phyloP scores from a whole-genome alignment of 257 asterid genomes.

The Scutellaria galericulata region DNA sequence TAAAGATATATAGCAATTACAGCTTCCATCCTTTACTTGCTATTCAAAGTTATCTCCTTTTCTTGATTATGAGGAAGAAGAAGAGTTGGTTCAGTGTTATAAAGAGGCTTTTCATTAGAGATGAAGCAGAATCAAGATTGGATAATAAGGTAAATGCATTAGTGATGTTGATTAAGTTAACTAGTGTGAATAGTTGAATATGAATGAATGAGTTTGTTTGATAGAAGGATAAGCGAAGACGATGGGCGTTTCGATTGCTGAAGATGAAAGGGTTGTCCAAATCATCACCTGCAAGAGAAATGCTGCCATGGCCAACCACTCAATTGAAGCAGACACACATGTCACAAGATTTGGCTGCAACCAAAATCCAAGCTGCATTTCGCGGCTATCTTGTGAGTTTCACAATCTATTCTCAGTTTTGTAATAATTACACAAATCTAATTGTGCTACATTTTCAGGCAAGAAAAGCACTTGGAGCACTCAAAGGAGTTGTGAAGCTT shows the following conservation, averaged over 20 bases:
- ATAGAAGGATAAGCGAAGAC: constrained; percentile 59
- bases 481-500: constrained; percentile 87
- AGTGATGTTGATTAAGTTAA: too few species aligned
- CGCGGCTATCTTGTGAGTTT: constrained; percentile 79
- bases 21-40: constrained; percentile 12
- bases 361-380: constrained; percentile 76
- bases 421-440: too few species aligned
- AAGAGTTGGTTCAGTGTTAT: constrained; percentile 68
- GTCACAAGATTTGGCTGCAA: constrained; percentile 55
- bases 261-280: constrained; percentile 50
- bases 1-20: constrained; percentile 16
- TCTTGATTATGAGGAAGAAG: constrained; percentile 66
- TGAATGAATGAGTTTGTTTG: too few species aligned
- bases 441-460: constrained; percentile 52
- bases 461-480: constrained; percentile 82
- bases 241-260: constrained; percentile 61
- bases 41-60: constrained; percentile 6
- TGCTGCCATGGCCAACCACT: constrained; percentile 33
- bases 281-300: constrained; percentile 47
- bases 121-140: constrained; percentile 50
- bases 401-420: too few species aligned
- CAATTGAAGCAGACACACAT: background rate
- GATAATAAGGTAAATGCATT: constrained; percentile 56
- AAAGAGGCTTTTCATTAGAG: constrained; percentile 68
- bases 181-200: too few species aligned